Evolutionary conservation across 257 asterid species (phyloP).

Genomic region (Schizonepeta tenuifolia): DNA sequence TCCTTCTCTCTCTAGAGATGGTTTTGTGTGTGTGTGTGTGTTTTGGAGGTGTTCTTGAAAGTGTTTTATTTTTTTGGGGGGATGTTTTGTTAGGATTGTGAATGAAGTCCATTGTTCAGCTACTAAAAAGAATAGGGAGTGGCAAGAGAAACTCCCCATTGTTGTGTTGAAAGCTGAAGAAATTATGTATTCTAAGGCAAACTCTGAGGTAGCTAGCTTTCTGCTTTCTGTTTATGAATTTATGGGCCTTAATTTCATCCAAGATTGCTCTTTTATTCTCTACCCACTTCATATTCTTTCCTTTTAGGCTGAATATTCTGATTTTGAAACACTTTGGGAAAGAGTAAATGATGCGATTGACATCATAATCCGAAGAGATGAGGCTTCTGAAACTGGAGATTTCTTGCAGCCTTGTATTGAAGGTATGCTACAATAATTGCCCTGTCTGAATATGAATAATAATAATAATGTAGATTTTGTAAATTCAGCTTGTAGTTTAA

Average conservation of each 20-base stretch:
- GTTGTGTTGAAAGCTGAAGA: constrained; percentile 93
- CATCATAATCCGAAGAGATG: constrained; percentile 79
- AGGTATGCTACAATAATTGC: constrained; percentile 47
- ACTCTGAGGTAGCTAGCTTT: constrained; percentile 66
- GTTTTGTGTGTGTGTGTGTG: background rate
- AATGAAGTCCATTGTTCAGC: constrained; percentile 69
- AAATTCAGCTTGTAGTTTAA: constrained; percentile 1
- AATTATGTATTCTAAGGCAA: constrained; percentile 93
- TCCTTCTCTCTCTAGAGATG: background rate
- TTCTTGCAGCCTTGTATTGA: constrained; percentile 91
- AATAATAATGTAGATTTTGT: background rate
- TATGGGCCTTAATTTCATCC: constrained; percentile 13
- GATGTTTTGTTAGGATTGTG: constrained; percentile 57
- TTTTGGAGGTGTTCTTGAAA: background rate
- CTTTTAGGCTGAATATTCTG: constrained; percentile 82
- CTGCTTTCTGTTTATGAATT: background rate
- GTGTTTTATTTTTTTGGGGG: constrained; percentile 5
- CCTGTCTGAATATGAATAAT: background rate
- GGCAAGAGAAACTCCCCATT: constrained; percentile 94
- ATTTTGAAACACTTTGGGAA: constrained; percentile 73
- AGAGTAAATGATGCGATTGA: constrained; percentile 84
- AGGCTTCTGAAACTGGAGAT: constrained; percentile 61
- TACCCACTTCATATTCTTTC: background rate
- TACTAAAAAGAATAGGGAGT: constrained; percentile 85
- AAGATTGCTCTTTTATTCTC: constrained; percentile 31